Base-by-base conservation (phyloP, 192 early-diverging fungal species). In the Coemansia sp. region DNA sequence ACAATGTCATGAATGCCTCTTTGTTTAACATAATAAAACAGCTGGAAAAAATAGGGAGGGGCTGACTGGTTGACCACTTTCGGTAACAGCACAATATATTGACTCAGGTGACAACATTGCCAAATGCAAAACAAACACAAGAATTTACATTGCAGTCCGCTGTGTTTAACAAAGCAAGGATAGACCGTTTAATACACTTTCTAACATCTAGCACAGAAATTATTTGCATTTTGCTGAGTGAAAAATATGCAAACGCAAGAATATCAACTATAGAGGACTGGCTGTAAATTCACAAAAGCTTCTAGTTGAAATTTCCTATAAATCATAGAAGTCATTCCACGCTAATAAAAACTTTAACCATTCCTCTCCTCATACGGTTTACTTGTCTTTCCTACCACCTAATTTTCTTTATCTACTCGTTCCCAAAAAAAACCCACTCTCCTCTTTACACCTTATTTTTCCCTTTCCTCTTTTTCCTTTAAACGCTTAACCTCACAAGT, bases 381-480 rank as follows among this genome's bases (percentile, higher is more conserved):
- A 49, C 13, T n/a, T n/a, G 47, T 16, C 47, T 16, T 49, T 52
- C 49, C 49, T 52, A 52, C 49, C 49, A 22, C 49, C 49, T 52
- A 52, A 52, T 52, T 7, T 52, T 52, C 32, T 4, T 32, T 32
- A 32, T 32, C 32, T 32, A 32, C 32, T 32, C 32, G 32, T 32
- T 2, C 32, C 32, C 32, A 4, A 32, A 32, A 32, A 32, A 32
- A 32, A 32, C 32, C n/a, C n/a, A n/a, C n/a, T 32, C 60, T 49
- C 47, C 26, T 15, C 36, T 46, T 43, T 12, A 43, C 41, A 22
- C 42, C 37, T n/a, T 40, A 43, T 49, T 18, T 54, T 19, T 36
- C 22, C 43, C 26, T 56, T 37, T 45, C 45, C 19, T 46, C 40
- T 46, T 6, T 47, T 46, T 59, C 37, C 45, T 48, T 45, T 41